Conservation (phyloP, 2,329 filamentous ascomycete genomes). For the Pestalotiopsis sp. region DNA sequence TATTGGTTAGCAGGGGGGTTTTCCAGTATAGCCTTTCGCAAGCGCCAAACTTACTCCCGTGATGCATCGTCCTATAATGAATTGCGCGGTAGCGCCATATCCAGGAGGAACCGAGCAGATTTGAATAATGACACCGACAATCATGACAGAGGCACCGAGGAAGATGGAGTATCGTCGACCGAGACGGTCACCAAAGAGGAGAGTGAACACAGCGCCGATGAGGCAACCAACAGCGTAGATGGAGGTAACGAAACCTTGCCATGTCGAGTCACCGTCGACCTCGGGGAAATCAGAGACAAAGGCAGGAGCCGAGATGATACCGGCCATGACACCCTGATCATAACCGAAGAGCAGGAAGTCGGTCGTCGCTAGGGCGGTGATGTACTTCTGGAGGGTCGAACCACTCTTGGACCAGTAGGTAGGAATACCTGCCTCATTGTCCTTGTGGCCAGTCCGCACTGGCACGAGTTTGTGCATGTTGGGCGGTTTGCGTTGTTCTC, state of each 20-base stretch:
- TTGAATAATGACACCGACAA: slow-evolving; percentile 59
- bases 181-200: slow-evolving; percentile 53
- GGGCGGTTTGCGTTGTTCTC: background rate
- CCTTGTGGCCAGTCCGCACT: slow-evolving; percentile 22
- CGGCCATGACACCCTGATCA: slow-evolving; percentile 36
- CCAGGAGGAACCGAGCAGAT: slow-evolving; percentile 47
- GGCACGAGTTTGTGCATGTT: slow-evolving; percentile 10
- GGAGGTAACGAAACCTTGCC: slow-evolving; percentile 40
- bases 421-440: slow-evolving; percentile 30
- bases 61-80: slow-evolving; percentile 51
- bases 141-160: slow-evolving; percentile 53
- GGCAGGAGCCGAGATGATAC: slow-evolving; percentile 30
- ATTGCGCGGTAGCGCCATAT: slow-evolving; percentile 48
- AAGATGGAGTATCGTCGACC: slow-evolving; percentile 59
- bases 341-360: slow-evolving; percentile 33
- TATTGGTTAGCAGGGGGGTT: background rate
- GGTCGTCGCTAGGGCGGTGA: slow-evolving; percentile 29
- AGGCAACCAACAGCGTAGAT: slow-evolving; percentile 47
- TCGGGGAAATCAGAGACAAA: slow-evolving; percentile 33
- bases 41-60: slow-evolving; percentile 43
- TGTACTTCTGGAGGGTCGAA: slow-evolving; percentile 26
- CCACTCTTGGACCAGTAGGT: slow-evolving; percentile 34
- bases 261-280: slow-evolving; percentile 31
- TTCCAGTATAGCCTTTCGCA: background rate
- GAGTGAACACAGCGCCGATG: slow-evolving; percentile 40